A percentile compares a stretch with the other conserved stretches of the same genome.
Evolutionary conservation across 768 basidiomycete species (phyloP).

Genomic region (Hericium rajendrae): DNA sequence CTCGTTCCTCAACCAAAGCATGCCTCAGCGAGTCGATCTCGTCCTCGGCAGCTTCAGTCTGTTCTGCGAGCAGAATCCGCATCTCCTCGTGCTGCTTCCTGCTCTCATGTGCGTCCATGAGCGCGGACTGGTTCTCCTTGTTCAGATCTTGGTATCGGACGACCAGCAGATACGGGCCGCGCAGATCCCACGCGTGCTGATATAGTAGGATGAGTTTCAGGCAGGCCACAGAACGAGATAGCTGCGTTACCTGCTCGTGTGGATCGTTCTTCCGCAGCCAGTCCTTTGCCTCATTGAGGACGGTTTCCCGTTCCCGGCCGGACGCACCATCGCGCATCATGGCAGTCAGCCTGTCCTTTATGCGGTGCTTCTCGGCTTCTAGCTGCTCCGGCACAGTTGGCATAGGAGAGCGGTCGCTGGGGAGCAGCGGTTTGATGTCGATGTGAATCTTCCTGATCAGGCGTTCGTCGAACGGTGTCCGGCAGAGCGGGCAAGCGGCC

Average conservation of each 20-base stretch:
- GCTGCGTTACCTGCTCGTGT: neutral
- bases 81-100: conserved; percentile 11
- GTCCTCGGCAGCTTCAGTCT: conserved; percentile 2
- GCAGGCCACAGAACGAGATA: too few species aligned
- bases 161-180: conserved; percentile 13
- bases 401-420: conserved; percentile 3
- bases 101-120: conserved; percentile 7
- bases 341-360: conserved; percentile 10
- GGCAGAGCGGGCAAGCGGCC: conserved; percentile 12
- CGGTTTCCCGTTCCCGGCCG: conserved; percentile 9
- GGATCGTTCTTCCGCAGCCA: conserved; percentile 11
- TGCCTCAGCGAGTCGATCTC: conserved; percentile 7
- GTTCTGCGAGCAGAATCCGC: conserved; percentile 4
- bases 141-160: conserved; percentile 14
- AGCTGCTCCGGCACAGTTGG: neutral
- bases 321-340: conserved; percentile 15
- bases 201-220: neutral
- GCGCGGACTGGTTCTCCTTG: conserved; percentile 13
- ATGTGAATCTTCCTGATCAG: conserved; percentile 11
- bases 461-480: conserved; percentile 8
- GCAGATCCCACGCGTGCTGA: conserved; percentile 13
- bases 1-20: neutral
- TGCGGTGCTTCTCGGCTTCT: conserved; percentile 4
- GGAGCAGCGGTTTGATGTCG: conserved; percentile 7
- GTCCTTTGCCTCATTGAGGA: conserved; percentile 10